Base-by-base conservation (phyloP, 2,329 filamentous ascomycete species). In the Nannizziopsis barbatae region DNA sequence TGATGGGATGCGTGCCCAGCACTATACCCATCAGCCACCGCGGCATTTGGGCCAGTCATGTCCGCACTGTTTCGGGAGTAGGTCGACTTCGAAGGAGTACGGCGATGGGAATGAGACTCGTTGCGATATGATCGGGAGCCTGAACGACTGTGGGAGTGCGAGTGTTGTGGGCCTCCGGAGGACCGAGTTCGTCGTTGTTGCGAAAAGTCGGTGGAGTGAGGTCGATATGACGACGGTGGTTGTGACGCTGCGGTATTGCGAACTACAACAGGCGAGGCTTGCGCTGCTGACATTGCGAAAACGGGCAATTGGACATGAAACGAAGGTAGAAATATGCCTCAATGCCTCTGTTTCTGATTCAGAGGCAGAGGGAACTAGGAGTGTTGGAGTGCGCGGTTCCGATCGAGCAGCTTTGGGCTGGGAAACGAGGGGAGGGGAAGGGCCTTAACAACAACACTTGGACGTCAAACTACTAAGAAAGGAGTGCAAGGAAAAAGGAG, bases 1-100 rank as follows among this genome's bases (percentile, higher is more conserved):
- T 62, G 58, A 41, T 74, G 70, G 53, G 65, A 58, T 45, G 76
- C 70, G 42, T 76, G 67, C 38, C 75, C 70, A 53, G 73, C 69
- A 50, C 75, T 66, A 50, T 69, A 71, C 55, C 72, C 75, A 58
- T 80, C 79, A 50, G 74, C 67, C 52, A 69, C 69, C 42, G 69
- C 65, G 47, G 74, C 73, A 40, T 69, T 69, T 52, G 73, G 70
- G 71, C 64, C 54, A 27, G 65, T 61, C 62, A 72, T 67, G 40
- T 70, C 69, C 48, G 67, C 62, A 50, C 66, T 68, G 31, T 70
- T 64, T 40, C 70, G 66, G 45, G 66, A 65, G 46, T 68, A 65
- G 50, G 61, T 61, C 41, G 66, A 64, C 32, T 65, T 58, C 15
- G 69, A 70, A 22, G 67, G 62, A 40, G 62, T 63, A 32, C 67